Percentiles rank a stretch among this genome's conserved stretches.
Conservation (phyloP, 2,329 filamentous ascomycete genomes). For the Dactylellina haptotyla region DNA sequence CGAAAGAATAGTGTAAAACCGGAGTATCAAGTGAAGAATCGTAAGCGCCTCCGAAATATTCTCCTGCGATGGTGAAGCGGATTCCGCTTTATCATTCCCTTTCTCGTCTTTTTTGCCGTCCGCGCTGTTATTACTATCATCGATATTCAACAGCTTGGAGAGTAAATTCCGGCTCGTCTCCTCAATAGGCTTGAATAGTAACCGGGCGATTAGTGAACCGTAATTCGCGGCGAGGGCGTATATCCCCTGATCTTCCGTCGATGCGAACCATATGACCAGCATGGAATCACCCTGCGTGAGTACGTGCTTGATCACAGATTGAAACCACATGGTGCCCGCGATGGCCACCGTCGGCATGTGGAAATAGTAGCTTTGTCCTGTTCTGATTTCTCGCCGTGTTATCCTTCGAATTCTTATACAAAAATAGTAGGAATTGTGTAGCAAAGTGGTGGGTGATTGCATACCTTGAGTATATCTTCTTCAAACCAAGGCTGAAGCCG, state of each 20-base stretch:
- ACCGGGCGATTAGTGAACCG: conserved; percentile 84
- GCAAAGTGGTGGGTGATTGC: not conserved
- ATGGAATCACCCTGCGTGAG: conserved; percentile 94
- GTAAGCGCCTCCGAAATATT: conserved; percentile 61
- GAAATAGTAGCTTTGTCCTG: conserved; percentile 50
- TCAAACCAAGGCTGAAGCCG: conserved; percentile 75
- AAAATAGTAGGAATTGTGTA: not conserved
- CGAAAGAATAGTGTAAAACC: conserved; percentile 78
- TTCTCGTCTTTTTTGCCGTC: conserved; percentile 34
- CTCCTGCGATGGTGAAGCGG: conserved; percentile 62
- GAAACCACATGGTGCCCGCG: conserved; percentile 82
- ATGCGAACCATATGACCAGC: conserved; percentile 80
- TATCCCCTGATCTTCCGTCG: conserved; percentile 82
- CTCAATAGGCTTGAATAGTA: conserved; percentile 94
- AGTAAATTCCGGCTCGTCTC: conserved; percentile 92
- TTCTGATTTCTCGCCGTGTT: conserved; percentile 3
- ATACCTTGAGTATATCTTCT: conserved; percentile 60
- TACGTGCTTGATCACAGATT: conserved; percentile 89
- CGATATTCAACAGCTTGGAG: conserved; percentile 75
- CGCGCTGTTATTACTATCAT: conserved; percentile 48
- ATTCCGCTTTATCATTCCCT: conserved; percentile 57
- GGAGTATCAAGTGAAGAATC: conserved; percentile 73
- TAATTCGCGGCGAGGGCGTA: conserved; percentile 96
- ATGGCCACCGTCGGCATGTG: conserved; percentile 62
- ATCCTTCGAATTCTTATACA: not conserved